A percentile compares a stretch with the other conserved stretches of the same genome.
These are phyloP conservation scores for Diaporthe humulicola DNA, from an alignment of 2,329 filamentous ascomycete species.

Conservation along the genomic window DNA sequence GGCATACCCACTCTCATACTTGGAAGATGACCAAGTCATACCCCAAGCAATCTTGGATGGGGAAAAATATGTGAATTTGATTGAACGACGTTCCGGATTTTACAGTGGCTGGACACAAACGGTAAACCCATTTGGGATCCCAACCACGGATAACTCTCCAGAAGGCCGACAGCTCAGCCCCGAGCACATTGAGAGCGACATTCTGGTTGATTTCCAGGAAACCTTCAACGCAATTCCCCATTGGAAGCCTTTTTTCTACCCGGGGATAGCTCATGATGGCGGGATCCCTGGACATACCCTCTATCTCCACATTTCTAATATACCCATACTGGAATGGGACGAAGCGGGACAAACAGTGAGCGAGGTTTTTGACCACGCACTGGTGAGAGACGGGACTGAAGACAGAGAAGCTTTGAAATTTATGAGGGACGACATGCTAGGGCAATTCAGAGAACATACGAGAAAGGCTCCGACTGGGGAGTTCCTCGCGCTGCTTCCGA, in stretches of 20 bases:
- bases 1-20: background rate
- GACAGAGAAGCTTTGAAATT: background rate
- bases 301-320: background rate
- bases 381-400: background rate
- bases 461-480: background rate
- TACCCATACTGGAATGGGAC: background rate
- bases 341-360: fast-evolving
- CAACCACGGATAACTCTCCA: fast-evolving
- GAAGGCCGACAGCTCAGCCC: background rate
- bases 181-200: slow-evolving; percentile 11
- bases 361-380: no score
- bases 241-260: background rate
- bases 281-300: fast-evolving
- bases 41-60: background rate
- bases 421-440: background rate
- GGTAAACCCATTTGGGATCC: background rate
- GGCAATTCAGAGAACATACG: background rate
- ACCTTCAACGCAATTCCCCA: background rate
- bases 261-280: fast-evolving
- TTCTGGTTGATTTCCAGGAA: slow-evolving; percentile 22
- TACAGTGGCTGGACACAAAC: slow-evolving; percentile 27
- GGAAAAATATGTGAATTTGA: background rate
- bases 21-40: background rate
- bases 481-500: background rate
- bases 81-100: background rate